Percentiles rank a stretch among this genome's conserved stretches.
These are phyloP conservation scores for Exophiala oligosperma DNA, from an alignment of 2,329 filamentous ascomycete species.

Conservation along the genomic window DNA sequence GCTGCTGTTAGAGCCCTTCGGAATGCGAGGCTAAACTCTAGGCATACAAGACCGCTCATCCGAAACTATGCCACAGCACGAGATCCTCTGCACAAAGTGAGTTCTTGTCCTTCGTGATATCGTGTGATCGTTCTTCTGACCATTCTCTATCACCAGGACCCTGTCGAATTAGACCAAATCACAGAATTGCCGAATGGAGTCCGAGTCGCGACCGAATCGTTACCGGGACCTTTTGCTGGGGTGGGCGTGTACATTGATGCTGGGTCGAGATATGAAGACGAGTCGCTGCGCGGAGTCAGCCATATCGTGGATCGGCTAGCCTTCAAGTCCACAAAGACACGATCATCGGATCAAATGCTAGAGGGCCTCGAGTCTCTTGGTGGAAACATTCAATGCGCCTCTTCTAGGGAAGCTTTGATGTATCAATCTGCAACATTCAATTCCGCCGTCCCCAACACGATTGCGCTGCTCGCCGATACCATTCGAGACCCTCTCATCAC, in stretches of 20 bases:
- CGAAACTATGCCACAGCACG: constrained; percentile 28
- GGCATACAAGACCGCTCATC: constrained; percentile 5
- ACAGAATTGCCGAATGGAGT: constrained; percentile 90
- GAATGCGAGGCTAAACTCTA: constrained; percentile 19
- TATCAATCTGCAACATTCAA: constrained; percentile 99
- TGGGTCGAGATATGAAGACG: constrained; percentile 90
- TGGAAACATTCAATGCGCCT: constrained; percentile 96
- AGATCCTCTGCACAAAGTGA: constrained; percentile 26
- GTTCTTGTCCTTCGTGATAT: not conserved
- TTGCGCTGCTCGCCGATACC: constrained; percentile 86
- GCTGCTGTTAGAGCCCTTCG: constrained; percentile 24
- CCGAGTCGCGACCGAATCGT: constrained; percentile 88
- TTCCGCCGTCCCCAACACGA: constrained; percentile 77
- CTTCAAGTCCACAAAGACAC: constrained; percentile 79
- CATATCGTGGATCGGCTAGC: constrained; percentile 95
- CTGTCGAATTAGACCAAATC: constrained; percentile 80
- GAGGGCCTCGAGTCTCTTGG: constrained; percentile 85
- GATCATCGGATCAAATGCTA: constrained; percentile 79
- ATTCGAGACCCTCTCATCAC: constrained; percentile 84
- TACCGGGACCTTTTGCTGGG: constrained; percentile 91
- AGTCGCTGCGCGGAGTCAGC: constrained; percentile 80
- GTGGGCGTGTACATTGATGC: constrained; percentile 96
- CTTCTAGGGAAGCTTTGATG: constrained; percentile 94
- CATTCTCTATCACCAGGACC: constrained; percentile 61
- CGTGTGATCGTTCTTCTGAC: constrained; percentile 2